Evolutionary conservation across 139 green algal genomes (phyloP).

Genomic region (Coelastrella sp.): DNA sequence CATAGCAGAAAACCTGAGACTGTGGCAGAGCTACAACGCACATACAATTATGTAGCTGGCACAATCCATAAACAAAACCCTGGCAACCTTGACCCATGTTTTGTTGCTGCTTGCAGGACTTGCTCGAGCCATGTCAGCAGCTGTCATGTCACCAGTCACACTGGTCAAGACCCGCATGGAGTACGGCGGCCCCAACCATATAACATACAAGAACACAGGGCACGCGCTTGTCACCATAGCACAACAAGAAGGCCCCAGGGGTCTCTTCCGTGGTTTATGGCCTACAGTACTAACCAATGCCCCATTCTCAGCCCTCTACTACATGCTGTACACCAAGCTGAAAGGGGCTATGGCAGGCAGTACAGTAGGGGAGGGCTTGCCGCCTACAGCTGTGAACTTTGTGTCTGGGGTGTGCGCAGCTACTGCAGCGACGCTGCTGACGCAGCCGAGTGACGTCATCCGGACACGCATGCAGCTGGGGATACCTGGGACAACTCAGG

Average conservation of each 20-base stretch:
- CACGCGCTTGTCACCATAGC: conserved; percentile 76
- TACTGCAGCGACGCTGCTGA: conserved; percentile 85
- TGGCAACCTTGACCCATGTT: too few species aligned
- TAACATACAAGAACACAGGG: conserved; percentile 71
- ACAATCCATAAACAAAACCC: too few species aligned
- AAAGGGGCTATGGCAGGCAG: neutral
- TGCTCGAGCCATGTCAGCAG: conserved; percentile 80
- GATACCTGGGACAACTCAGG: conserved; percentile 22
- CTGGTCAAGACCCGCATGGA: conserved; percentile 99
- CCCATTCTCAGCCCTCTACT: conserved; percentile 96
- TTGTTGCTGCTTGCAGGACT: too few species aligned
- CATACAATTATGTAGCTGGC: too few species aligned
- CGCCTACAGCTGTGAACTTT: conserved; percentile 75
- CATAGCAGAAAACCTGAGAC: too few species aligned
- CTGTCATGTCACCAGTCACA: conserved; percentile 89
- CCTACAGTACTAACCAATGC: conserved; percentile 91
- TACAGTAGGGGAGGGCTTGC: neutral
- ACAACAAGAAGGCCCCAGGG: conserved; percentile 66
- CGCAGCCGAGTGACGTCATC: conserved; percentile 90
- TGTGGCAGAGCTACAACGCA: too few species aligned
- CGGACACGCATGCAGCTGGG: conserved; percentile 87
- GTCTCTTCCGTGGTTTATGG: conserved; percentile 80
- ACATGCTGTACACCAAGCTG: conserved; percentile 90
- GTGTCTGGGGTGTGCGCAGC: conserved; percentile 76
- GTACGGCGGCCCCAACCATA: conserved; percentile 61